Base-by-base conservation (phyloP, 2,329 filamentous ascomycete genomes). In the Cladosporium sp. region DNA sequence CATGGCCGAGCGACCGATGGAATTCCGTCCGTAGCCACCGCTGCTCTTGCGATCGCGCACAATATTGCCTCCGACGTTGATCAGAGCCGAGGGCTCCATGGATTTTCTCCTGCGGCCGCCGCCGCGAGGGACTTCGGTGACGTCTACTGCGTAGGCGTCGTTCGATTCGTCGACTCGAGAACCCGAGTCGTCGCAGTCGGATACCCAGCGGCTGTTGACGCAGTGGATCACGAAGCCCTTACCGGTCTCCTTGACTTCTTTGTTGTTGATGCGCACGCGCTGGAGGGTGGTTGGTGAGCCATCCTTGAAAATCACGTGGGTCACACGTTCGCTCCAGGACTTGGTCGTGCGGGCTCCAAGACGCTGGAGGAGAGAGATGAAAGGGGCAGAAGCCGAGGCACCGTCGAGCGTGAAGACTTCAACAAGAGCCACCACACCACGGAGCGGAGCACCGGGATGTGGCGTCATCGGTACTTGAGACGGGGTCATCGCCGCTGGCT, bases 291-390 rank as follows among this genome's bases (percentile, higher is more conserved):
- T 61, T 1, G 65, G 65, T 15, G 63, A 64, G 6, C 66, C 66
- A 39, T 69, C 65, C 46, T 69, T 69, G 63, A 64, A 69, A 36
- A 69, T 56, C 9, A 69, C 61, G 36, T 69, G 66, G 3, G 65
- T 68, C 16, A 68, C 57, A 19, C 60, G 59, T n/a, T 67, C 65
- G 43, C 54, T 64, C 61, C 64, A 68, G 4, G 55, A 59, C 51
- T 64, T 65, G 9, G 63, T 66, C 0, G 65, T 67, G 46, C 59
- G 62, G 3, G 66, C 66, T 7, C 66, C 66, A 2, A 69, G 56
- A 5, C 65, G 59, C 36, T 65, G 63, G 8, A 68, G 58, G 11
- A 67, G 55, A 4, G 61, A 58, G 8, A 64, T 55, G 52, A 67
- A 69, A 3, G 62, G 61, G 12, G 59, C 54, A 3, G 65, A 67